Conservation (phyloP, 306 rosid species). For the Crotalaria pallida region DNA sequence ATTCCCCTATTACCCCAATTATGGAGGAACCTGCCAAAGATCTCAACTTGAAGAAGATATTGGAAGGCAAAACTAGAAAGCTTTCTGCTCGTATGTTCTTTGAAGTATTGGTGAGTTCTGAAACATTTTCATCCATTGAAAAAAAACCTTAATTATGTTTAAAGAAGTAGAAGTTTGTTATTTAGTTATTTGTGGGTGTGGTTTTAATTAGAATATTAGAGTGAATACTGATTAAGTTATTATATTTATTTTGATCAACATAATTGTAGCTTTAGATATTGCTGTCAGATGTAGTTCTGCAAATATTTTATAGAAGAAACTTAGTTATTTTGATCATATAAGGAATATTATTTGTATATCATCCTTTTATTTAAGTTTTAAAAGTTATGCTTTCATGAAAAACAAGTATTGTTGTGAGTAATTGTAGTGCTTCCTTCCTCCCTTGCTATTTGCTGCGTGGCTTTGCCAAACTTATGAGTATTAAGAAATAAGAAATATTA, state of each 20-base stretch:
- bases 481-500: too few relatives aligned
- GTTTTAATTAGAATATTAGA: background rate
- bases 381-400: background rate
- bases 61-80: constrained; percentile 72
- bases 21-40: constrained; percentile 37
- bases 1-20: constrained; percentile 48
- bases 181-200: background rate
- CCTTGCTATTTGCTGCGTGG: background rate
- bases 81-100: constrained; percentile 83
- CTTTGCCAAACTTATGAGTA: too few relatives aligned
- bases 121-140: background rate
- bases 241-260: background rate
- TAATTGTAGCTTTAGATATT: background rate
- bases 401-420: too few relatives aligned
- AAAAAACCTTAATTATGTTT: background rate
- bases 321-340: background rate
- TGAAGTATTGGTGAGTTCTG: constrained; percentile 62
- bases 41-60: constrained; percentile 63
- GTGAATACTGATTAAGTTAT: background rate
- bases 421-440: background rate
- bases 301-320: background rate
- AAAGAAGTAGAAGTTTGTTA: background rate
- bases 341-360: background rate
- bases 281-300: background rate
- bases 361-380: background rate